Evolutionary conservation across 495 filamentous ascomycete genomes (phyloP).

Genomic region (Podospora pseudocomata): DNA sequence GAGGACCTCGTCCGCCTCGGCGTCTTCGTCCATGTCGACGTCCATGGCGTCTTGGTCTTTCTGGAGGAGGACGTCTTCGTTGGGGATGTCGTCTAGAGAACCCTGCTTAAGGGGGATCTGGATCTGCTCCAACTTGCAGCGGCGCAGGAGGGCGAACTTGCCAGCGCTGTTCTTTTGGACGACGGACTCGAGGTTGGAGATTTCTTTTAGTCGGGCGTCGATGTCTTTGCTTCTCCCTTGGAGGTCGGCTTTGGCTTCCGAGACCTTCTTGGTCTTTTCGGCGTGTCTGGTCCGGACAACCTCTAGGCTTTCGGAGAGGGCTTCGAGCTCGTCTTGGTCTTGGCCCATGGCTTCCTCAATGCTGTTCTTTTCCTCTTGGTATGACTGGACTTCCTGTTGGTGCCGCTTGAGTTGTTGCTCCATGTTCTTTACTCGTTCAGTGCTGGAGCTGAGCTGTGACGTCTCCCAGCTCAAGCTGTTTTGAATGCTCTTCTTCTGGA

Average conservation of each 20-base stretch:
- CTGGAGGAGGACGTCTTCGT: conserved; percentile 69
- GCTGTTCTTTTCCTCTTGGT: conserved; percentile 67
- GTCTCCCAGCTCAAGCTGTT: conserved; percentile 76
- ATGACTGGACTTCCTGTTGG: conserved; percentile 59
- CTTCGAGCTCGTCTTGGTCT: conserved; percentile 71
- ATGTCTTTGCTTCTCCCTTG: conserved; percentile 79
- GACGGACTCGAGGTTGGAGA: conserved; percentile 72
- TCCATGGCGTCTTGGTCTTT: conserved; percentile 84
- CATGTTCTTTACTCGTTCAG: conserved; percentile 63
- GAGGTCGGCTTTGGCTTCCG: conserved; percentile 74
- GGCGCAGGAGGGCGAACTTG: conserved; percentile 76
- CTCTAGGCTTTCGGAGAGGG: conserved; percentile 67
- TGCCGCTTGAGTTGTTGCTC: conserved; percentile 64
- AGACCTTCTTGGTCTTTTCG: conserved; percentile 71
- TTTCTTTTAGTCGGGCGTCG: conserved; percentile 71
- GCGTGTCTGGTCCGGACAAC: conserved; percentile 61
- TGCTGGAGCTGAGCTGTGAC: conserved; percentile 62
- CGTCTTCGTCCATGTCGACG: conserved; percentile 64
- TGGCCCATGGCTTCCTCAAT: conserved; percentile 70
- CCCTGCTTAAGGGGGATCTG: conserved; percentile 72
- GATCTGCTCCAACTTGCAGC: conserved; percentile 92
- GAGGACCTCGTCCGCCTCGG: conserved; percentile 51
- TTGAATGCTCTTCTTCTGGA: conserved; percentile 76
- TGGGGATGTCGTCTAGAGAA: conserved; percentile 84
- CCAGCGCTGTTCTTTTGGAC: conserved; percentile 78